Evolutionary conservation across 257 asterid species (phyloP).

Genomic region (Osmanthus fragrans): DNA sequence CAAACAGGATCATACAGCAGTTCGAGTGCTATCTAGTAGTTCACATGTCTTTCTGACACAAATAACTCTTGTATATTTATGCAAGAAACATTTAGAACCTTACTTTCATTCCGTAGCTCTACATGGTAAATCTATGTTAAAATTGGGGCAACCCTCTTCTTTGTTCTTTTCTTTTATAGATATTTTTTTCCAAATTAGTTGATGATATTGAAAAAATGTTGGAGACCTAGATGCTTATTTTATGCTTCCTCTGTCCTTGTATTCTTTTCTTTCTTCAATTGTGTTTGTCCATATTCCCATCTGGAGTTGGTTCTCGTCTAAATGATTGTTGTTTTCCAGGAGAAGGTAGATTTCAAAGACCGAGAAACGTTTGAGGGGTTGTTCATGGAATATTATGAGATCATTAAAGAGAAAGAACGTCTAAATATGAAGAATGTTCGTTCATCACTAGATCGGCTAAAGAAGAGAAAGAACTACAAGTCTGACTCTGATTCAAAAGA

Average conservation of each 20-base stretch:
- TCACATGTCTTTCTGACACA: background rate
- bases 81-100: slow-evolving; percentile 1
- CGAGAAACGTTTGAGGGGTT: slow-evolving; percentile 72
- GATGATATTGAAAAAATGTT: background rate
- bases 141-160: background rate
- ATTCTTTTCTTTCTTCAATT: background rate
- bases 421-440: slow-evolving; percentile 38
- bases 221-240: slow-evolving; percentile 5
- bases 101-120: background rate
- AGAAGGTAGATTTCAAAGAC: slow-evolving; percentile 61
- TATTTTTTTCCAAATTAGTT: background rate
- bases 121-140: background rate
- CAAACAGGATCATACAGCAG: background rate
- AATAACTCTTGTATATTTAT: background rate
- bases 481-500: slow-evolving; percentile 44
- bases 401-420: slow-evolving; percentile 46
- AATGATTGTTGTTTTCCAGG: slow-evolving; percentile 50
- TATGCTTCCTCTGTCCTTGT: slow-evolving; percentile 7
- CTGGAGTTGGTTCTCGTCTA: slow-evolving; percentile 10
- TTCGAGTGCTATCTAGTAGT: background rate
- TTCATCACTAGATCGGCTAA: slow-evolving; percentile 42
- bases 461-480: slow-evolving; percentile 22
- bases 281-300: background rate
- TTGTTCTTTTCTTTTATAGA: background rate
- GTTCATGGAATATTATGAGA: slow-evolving; percentile 67